Evolutionary conservation across 2,329 filamentous ascomycete species (phyloP), one percentile per base, ranked within the genome.

Genomic region (Penicillium janthinellum): DNA sequence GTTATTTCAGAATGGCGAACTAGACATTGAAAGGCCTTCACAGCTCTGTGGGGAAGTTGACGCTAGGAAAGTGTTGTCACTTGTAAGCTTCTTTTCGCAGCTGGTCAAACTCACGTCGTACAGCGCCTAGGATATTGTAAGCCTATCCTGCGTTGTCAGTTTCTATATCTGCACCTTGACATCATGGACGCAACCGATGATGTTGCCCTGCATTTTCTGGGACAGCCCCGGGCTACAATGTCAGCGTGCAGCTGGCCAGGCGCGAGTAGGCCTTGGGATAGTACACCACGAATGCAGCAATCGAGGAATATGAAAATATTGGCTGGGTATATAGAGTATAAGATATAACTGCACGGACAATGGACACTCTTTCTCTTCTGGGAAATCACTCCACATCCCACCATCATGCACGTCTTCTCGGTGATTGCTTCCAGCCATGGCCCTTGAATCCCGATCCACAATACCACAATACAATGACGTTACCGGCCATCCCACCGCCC

Each of bases 151-250:
- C 34, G 50, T 55, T 44, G 47, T 37, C 48, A 45, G 22, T 25
- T 35, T 38, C 44, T 25, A 10, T 17, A 37, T 42, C 64, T 67
- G 65, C 65, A 64, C 35, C 35, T 39, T 67, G 67, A 69, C 60
- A 64, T 68, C 63, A 69, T 67, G 54, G 31, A 14, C 12, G 20
- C 25, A 35, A 50, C 39, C n/a, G 52, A 56, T 59, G 59, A 59
- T 61, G 38, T 56, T 51, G 55, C n/a, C 37, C 22, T 59, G 61
- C 59, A 62, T 58, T 28, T 35, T 35, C n/a, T 28, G 28, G 25
- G 45, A 14, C 28, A 15, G 25, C 25, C 25, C 25, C 25, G 44
- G 14, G 12, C 15, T 45, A 25, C 22, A 28, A 2, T 45, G 7
- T 11, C 25, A 47, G 44, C 22, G 22, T 11, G 22, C 44, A 47